These are phyloP conservation scores for Penicillium argentinense DNA, from an alignment of 495 filamentous ascomycete genomes.

Conservation along the genomic window DNA sequence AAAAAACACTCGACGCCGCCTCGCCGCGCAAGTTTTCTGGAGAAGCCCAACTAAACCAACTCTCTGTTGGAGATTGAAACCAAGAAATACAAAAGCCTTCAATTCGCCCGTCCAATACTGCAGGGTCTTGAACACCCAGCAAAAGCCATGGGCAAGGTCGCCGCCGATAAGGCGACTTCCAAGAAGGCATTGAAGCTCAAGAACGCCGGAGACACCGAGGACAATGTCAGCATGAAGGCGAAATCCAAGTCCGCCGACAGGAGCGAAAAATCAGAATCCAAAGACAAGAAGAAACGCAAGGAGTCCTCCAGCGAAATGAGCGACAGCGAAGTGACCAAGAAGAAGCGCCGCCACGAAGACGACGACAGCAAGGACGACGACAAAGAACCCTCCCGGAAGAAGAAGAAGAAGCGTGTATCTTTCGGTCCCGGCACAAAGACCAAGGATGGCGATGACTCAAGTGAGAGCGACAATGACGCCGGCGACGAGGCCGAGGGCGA, in stretches of 20 bases:
- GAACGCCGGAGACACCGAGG: slow-evolving; percentile 49
- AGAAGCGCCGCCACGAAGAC: slow-evolving; percentile 23
- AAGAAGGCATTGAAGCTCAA: slow-evolving; percentile 48
- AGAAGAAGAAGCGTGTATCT: slow-evolving; percentile 66
- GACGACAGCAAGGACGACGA: slow-evolving; percentile 13
- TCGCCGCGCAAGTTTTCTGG: neutral
- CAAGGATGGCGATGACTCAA: slow-evolving; percentile 46
- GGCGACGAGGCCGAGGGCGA: slow-evolving; percentile 25
- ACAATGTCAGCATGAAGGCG: slow-evolving; percentile 16
- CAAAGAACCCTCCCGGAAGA: slow-evolving; percentile 18
- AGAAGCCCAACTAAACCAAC: too few species aligned
- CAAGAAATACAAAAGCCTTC: neutral
- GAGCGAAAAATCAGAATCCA: slow-evolving; percentile 16
- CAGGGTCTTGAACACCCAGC: neutral
- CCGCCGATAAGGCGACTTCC: neutral
- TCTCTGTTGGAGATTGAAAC: too few species aligned
- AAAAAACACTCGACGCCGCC: slow-evolving; percentile 11
- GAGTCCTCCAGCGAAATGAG: slow-evolving; percentile 8
- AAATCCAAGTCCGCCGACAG: slow-evolving; percentile 14
- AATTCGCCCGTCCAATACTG: neutral
- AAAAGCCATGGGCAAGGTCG: slow-evolving; percentile 21
- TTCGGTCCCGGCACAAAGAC: slow-evolving; percentile 72
- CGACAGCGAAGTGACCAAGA: slow-evolving; percentile 17
- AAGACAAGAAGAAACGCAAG: slow-evolving; percentile 27
- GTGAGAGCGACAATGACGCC: slow-evolving; percentile 12